phyloP scores from a whole-genome alignment of 495 filamentous ascomycete genomes.

The Neurospora discreta region DNA sequence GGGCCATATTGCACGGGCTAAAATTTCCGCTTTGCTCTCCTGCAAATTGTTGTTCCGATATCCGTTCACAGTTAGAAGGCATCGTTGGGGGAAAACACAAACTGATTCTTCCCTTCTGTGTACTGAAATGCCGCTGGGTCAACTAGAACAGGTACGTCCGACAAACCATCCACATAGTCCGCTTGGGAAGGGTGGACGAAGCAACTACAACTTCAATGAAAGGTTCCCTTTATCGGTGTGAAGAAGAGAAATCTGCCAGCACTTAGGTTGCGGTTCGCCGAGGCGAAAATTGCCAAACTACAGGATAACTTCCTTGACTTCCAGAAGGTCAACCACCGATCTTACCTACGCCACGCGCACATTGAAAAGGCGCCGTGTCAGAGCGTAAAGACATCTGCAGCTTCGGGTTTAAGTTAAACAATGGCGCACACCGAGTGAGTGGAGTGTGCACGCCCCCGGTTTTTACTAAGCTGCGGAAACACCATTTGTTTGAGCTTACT shows the following conservation, averaged over 20 bases:
- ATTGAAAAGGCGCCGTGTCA: neutral
- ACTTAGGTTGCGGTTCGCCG: neutral
- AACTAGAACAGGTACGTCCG: neutral
- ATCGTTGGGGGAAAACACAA: neutral
- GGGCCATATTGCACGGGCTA: neutral
- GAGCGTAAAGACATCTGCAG: neutral
- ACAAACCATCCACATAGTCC: neutral
- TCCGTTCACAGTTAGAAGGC: neutral
- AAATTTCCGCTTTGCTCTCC: neutral
- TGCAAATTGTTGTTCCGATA: neutral
- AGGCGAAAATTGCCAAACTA: neutral
- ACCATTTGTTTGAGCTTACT: neutral
- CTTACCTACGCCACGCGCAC: neutral
- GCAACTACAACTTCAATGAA: neutral
- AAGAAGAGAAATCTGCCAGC: neutral
- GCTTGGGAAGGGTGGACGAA: neutral
- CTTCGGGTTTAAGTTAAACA: neutral
- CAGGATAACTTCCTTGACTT: neutral
- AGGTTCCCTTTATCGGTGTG: neutral
- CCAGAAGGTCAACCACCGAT: neutral
- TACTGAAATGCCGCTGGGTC: neutral
- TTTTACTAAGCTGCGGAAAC: neutral
- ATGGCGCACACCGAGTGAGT: neutral
- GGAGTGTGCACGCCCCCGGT: neutral
- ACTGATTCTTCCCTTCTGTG: neutral